phyloP scores from a whole-genome alignment of 169 alveolate species.

The Plasmodium cynomolgi region DNA sequence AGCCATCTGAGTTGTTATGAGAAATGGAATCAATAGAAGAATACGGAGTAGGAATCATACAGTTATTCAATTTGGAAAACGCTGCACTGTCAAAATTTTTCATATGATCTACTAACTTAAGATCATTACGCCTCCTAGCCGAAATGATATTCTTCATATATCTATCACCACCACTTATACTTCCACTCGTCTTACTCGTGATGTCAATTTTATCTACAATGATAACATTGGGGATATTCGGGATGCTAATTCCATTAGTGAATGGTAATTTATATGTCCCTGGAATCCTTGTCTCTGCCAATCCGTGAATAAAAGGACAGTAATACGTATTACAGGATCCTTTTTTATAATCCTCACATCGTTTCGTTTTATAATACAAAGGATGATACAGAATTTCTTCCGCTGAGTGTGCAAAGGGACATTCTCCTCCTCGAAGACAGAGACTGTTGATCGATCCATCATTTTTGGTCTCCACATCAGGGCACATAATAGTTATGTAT shows the following conservation, averaged over 20 bases:
- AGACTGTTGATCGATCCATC: conserved; percentile 86
- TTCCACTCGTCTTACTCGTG: conserved; percentile 16
- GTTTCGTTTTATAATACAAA: conserved; percentile 90
- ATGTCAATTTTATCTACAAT: conserved; percentile 78
- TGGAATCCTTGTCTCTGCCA: conserved; percentile 85
- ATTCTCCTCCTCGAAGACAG: conserved; percentile 90
- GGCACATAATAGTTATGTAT: conserved; percentile 89
- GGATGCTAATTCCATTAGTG: conserved; percentile 82
- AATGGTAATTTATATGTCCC: conserved; percentile 86
- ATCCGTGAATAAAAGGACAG: conserved; percentile 90
- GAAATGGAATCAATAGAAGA: conserved; percentile 27
- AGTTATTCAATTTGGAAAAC: background rate
- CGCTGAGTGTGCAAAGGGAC: conserved; percentile 92
- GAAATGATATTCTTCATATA: conserved; percentile 4
- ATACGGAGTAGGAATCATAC: conserved; percentile 1
- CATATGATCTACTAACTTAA: background rate
- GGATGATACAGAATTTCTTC: conserved; percentile 94
- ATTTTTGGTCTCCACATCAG: conserved; percentile 82
- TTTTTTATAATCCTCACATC: conserved; percentile 86
- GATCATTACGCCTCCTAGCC: conserved; percentile 7
- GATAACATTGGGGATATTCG: conserved; percentile 78
- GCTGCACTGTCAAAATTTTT: background rate
- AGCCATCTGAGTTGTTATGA: background rate
- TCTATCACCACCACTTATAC: conserved; percentile 1
- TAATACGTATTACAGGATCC: conserved; percentile 89